Conservation (phyloP, 2,329 filamentous ascomycete genomes). For the Moelleriella libera region DNA sequence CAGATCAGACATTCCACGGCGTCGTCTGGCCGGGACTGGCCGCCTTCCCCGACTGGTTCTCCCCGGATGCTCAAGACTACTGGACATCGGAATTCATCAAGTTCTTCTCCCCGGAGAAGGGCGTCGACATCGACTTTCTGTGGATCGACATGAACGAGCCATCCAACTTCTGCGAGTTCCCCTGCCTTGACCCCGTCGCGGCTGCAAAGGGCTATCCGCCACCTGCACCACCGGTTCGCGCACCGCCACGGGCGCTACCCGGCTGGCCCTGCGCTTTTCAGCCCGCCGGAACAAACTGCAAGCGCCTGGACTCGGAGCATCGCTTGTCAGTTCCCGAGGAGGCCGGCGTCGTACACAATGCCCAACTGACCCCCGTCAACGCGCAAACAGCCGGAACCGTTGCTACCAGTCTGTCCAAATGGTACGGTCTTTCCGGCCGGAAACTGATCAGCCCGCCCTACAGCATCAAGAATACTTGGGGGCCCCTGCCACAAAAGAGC, state of each 20-base stretch:
- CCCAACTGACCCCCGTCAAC: not conserved
- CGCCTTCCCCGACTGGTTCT: conserved; percentile 66
- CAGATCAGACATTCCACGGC: conserved; percentile 43
- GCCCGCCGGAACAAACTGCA: conserved; percentile 8
- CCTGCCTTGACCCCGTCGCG: conserved; percentile 19
- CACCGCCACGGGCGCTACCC: conserved; percentile 46
- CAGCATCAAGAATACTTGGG: conserved; percentile 14
- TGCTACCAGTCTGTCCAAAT: conserved; percentile 2
- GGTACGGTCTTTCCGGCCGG: conserved; percentile 8
- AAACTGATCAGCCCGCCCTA: conserved; percentile 9
- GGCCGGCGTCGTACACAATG: not conserved
- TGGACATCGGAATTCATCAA: conserved; percentile 53
- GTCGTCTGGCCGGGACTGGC: conserved; percentile 67
- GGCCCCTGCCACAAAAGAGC: conserved; percentile 40
- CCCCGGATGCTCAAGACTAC: conserved; percentile 44
- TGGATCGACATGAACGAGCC: conserved; percentile 57
- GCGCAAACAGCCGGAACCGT: not conserved
- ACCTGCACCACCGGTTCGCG: conserved; percentile 42
- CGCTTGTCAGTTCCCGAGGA: not conserved
- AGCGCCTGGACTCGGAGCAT: not conserved
- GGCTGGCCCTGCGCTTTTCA: conserved; percentile 39
- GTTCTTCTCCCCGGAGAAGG: conserved; percentile 49
- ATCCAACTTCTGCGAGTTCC: conserved; percentile 16
- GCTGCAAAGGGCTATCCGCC: conserved; percentile 36
- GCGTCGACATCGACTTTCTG: conserved; percentile 61